These are phyloP conservation scores for Russula dissimulans DNA, from an alignment of 768 basidiomycete species.

Conservation along the genomic window DNA sequence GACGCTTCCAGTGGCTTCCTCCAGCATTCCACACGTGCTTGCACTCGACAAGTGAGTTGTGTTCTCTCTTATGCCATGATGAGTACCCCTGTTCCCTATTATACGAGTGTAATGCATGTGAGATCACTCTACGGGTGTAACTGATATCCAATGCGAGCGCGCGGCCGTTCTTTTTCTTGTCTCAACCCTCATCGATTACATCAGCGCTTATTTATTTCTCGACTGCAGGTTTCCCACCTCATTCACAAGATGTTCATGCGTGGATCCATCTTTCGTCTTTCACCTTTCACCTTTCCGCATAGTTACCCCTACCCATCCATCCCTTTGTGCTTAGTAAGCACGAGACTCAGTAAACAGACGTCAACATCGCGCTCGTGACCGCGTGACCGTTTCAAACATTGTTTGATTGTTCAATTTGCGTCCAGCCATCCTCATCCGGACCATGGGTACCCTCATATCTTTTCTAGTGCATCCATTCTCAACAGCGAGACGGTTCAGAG, in stretches of 20 bases:
- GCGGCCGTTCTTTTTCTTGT: neutral
- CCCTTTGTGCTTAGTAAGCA: conserved; percentile 3
- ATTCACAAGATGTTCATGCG: no score
- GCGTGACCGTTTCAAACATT: neutral
- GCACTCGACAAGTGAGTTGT: no score
- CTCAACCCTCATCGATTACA: no score
- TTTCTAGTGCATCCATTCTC: conserved; percentile 43
- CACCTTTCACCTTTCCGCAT: no score
- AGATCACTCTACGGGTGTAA: conserved; percentile 1
- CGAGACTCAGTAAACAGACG: conserved; percentile 1
- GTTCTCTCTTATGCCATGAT: conserved; percentile 27
- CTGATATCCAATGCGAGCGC: conserved; percentile 3
- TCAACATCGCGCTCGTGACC: conserved; percentile 20
- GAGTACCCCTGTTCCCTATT: conserved; percentile 54
- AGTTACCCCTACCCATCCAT: no score
- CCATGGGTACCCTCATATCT: conserved; percentile 26
- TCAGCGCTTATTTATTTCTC: neutral
- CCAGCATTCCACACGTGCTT: no score
- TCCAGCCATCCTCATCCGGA: neutral
- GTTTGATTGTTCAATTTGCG: neutral
- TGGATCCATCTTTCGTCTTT: no score
- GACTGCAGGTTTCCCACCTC: neutral
- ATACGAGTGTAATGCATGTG: conserved; percentile 26
- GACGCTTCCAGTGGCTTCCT: neutral
- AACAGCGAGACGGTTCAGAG: conserved; percentile 39